Conservation (phyloP, 805 yeast species). For the Ogataea nonfermentans region DNA sequence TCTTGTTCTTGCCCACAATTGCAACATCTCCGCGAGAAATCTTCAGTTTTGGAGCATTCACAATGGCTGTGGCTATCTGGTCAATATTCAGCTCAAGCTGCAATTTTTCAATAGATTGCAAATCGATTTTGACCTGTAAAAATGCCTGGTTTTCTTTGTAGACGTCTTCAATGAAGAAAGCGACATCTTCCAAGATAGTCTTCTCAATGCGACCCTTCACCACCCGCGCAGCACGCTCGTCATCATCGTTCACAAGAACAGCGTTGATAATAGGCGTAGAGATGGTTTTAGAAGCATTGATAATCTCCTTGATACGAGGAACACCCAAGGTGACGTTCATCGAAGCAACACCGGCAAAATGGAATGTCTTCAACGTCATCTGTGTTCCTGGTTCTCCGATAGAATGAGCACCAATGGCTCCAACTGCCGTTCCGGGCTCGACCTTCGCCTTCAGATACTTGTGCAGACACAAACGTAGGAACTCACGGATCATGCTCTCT, state of each 20-base stretch:
- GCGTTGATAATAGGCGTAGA: constrained; percentile 97
- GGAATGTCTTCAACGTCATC: constrained; percentile 78
- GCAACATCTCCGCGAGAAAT: constrained; percentile 70
- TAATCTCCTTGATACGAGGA: constrained; percentile 98
- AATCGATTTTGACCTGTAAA: constrained; percentile 77
- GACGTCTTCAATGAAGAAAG: constrained; percentile 89
- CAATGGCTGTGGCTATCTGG: constrained; percentile 80
- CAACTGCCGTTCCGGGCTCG: constrained; percentile 99
- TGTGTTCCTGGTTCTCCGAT: constrained; percentile 99
- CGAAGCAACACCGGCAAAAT: constrained; percentile 99
- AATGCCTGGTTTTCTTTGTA: constrained; percentile 77
- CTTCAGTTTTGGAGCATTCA: constrained; percentile 85
- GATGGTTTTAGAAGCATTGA: constrained; percentile 92
- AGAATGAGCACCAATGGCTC: constrained; percentile 98
- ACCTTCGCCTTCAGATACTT: constrained; percentile 89
- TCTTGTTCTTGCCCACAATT: constrained; percentile 60
- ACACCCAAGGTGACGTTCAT: constrained; percentile 99
- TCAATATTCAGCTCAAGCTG: constrained; percentile 87
- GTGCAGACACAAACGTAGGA: constrained; percentile 70
- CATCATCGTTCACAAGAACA: constrained; percentile 84
- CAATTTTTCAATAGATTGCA: constrained; percentile 78
- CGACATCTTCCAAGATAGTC: constrained; percentile 82
- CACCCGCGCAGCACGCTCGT: constrained; percentile 97
- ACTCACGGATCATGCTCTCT: constrained; percentile 53
- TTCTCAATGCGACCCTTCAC: constrained; percentile 97